Evolutionary conservation across 768 basidiomycete genomes (phyloP).

Genomic region (Calocybe indica): DNA sequence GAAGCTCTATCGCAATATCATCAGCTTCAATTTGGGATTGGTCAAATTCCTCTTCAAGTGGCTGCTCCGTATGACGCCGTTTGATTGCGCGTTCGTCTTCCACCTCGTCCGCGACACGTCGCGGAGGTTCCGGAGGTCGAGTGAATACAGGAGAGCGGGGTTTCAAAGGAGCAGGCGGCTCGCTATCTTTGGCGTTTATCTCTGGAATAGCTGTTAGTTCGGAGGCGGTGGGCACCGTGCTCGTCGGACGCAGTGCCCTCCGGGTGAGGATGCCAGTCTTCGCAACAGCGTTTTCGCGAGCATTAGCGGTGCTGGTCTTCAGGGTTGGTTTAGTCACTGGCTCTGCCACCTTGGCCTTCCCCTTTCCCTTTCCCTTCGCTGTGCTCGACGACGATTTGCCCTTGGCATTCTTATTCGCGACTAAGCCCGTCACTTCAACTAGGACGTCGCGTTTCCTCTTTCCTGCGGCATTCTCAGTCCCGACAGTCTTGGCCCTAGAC

Average conservation of each 20-base stretch:
- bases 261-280: constrained; percentile 21
- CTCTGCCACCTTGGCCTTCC: constrained; percentile 21
- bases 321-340: constrained; percentile 12
- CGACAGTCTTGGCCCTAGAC: constrained; percentile 28
- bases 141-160: constrained; percentile 1
- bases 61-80: background rate
- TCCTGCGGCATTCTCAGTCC: constrained; percentile 38
- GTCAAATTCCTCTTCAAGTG: constrained; percentile 17
- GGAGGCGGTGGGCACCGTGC: too few species aligned
- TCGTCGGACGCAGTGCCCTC: constrained; percentile 4
- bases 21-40: constrained; percentile 30
- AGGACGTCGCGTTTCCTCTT: constrained; percentile 77
- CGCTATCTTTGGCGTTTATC: constrained; percentile 30
- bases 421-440: constrained; percentile 53
- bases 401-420: constrained; percentile 25
- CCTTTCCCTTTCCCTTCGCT: constrained; percentile 44
- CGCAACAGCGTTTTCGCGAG: too few species aligned
- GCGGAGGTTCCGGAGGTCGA: background rate
- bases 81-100: background rate
- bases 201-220: too few species aligned
- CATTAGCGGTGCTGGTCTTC: too few species aligned
- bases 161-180: constrained; percentile 21
- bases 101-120: background rate
- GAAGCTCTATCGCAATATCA: constrained; percentile 33
- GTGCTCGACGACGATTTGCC: background rate